These are phyloP conservation scores for Debaryomyces udenii DNA, from an alignment of 1,139 yeast species.

Conservation along the genomic window DNA sequence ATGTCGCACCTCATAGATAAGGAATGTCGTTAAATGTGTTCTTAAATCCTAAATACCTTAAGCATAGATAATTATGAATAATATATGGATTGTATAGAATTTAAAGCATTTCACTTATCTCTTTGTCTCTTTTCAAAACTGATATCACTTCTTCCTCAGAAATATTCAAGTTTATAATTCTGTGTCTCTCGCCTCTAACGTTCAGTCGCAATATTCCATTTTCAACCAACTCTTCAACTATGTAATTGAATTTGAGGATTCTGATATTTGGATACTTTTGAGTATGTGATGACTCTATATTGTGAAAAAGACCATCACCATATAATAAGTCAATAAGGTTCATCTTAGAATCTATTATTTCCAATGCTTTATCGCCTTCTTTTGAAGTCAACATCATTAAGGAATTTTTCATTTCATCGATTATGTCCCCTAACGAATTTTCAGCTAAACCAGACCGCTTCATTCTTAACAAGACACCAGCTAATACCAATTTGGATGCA, in stretches of 20 bases:
- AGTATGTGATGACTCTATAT: conserved; percentile 10
- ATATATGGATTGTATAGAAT: too few relatives aligned
- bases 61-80: too few relatives aligned
- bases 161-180: conserved; percentile 63
- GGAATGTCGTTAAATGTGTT: conserved; percentile 3
- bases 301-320: conserved; percentile 22
- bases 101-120: conserved; percentile 18
- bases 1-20: conserved; percentile 2
- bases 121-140: conserved; percentile 60
- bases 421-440: conserved; percentile 69
- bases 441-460: conserved; percentile 75
- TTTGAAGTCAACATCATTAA: conserved; percentile 31
- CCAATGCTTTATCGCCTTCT: conserved; percentile 21
- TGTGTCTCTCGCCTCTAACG: conserved; percentile 66
- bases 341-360: conserved; percentile 18
- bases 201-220: conserved; percentile 77
- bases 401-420: conserved; percentile 68
- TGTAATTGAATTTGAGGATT: conserved; percentile 49
- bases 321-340: conserved; percentile 33
- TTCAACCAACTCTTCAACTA: conserved; percentile 70
- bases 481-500: conserved; percentile 69
- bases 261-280: conserved; percentile 29
- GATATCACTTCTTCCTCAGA: conserved; percentile 70
- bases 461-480: conserved; percentile 64
- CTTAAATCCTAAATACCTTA: too few relatives aligned